phyloP scores from a whole-genome alignment of 805 yeast species.

The Sugiyamaella lignohabitans region DNA sequence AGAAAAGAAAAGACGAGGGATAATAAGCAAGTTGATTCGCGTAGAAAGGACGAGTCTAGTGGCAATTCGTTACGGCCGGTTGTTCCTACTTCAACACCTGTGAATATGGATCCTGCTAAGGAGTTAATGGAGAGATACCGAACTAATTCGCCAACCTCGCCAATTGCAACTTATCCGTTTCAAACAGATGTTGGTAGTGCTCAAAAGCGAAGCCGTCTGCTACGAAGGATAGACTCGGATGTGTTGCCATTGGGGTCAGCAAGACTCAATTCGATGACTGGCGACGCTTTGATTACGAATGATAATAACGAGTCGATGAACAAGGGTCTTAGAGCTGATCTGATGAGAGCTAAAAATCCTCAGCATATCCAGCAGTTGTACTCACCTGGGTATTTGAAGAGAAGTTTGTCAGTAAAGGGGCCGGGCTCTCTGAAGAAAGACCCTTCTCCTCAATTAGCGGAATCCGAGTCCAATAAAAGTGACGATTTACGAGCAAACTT shows the following conservation, averaged over 20 bases:
- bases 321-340: not conserved
- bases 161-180: constrained; percentile 20
- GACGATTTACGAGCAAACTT: not conserved
- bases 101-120: constrained; percentile 18
- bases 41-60: too few species aligned
- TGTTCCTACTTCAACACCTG: not conserved
- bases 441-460: not conserved
- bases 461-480: not conserved
- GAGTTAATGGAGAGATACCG: constrained; percentile 21
- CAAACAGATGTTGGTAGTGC: not conserved
- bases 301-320: too few species aligned
- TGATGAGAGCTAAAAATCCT: not conserved
- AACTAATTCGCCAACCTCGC: constrained; percentile 10
- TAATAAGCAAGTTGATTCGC: not conserved
- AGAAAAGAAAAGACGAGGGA: not conserved
- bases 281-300: too few species aligned
- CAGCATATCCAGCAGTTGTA: constrained; percentile 10
- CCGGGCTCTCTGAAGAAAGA: not conserved
- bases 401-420: constrained; percentile 10
- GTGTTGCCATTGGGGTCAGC: constrained; percentile 1
- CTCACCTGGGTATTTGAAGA: constrained; percentile 20
- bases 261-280: too few species aligned
- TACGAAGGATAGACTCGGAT: constrained; percentile 8
- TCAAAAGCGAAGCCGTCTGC: not conserved
- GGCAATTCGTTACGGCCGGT: too few species aligned